Evolutionary conservation across 805 yeast genomes (phyloP).

Genomic region (Yarrowia keelungensis): DNA sequence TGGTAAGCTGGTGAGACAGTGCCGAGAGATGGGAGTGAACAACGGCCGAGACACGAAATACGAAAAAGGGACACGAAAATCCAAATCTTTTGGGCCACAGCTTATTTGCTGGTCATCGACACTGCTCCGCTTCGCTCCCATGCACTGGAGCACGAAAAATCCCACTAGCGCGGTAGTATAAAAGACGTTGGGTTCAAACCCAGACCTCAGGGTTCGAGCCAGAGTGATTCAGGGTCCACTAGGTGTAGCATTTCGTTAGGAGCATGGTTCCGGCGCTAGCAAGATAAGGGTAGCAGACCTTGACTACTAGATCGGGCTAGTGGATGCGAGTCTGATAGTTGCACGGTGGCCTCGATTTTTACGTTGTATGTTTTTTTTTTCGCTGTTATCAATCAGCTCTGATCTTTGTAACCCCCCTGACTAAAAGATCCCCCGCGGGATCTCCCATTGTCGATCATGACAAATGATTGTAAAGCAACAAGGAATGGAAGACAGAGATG

Average conservation of each 20-base stretch:
- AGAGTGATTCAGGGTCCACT: constrained; percentile 16
- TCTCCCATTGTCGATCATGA: not conserved
- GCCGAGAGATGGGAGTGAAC: not conserved
- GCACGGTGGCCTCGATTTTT: no score
- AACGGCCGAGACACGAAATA: not conserved
- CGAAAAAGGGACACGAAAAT: not conserved
- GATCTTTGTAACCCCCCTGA: not conserved
- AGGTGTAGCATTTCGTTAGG: constrained; percentile 1
- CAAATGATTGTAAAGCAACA: constrained; percentile 11
- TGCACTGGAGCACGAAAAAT: not conserved
- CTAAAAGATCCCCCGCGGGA: not conserved
- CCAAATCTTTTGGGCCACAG: not conserved
- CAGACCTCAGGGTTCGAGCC: not conserved
- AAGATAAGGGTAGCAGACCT: not conserved
- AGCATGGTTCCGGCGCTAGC: not conserved
- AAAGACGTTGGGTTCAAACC: constrained; percentile 13
- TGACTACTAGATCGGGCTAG: not conserved
- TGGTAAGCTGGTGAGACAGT: not conserved
- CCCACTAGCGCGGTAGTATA: constrained; percentile 8
- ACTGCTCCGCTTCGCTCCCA: not conserved
- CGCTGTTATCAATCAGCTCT: no score
- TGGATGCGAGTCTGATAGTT: not conserved
- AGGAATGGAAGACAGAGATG: constrained; percentile 2
- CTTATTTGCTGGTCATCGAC: not conserved
- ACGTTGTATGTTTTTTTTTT: no score